phyloP scores from a whole-genome alignment of 2,329 filamentous ascomycete species.

The Akanthomyces uredinophilus region DNA sequence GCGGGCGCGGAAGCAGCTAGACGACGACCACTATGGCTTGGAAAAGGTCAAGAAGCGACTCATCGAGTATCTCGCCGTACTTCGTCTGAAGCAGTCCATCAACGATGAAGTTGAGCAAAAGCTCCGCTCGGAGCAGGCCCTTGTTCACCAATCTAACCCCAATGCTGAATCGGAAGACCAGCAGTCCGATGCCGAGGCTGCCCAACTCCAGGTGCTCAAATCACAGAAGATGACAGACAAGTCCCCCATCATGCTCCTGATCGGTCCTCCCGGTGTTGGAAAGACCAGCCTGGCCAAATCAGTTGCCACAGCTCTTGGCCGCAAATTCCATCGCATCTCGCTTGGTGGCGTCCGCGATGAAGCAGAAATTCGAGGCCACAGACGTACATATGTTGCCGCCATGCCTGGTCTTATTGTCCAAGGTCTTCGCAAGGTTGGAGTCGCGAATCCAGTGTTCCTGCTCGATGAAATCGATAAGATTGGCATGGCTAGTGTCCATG shows the following conservation, averaged over 20 bases:
- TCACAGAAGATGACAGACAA: conserved; percentile 87
- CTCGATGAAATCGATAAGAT: conserved; percentile 99
- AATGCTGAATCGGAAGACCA: conserved; percentile 24
- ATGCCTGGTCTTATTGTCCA: conserved; percentile 96
- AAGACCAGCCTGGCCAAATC: conserved; percentile 96
- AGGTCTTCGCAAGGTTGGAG: conserved; percentile 89
- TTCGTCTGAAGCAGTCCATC: conserved; percentile 87
- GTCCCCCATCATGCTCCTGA: conserved; percentile 88
- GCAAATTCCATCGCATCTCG: conserved; percentile 96
- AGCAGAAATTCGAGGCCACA: conserved; percentile 91
- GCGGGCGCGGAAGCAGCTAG: conserved; percentile 79
- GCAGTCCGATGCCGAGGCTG: conserved; percentile 32
- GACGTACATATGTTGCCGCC: conserved; percentile 94
- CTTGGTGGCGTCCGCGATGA: conserved; percentile 94
- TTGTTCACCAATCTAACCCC: conserved; percentile 38
- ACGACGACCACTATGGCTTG: conserved; percentile 93
- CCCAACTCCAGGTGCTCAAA: conserved; percentile 70
- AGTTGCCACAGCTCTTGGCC: conserved; percentile 82
- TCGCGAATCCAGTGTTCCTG: conserved; percentile 90
- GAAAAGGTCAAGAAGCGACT: conserved; percentile 97
- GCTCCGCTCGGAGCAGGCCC: conserved; percentile 57
- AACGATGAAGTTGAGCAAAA: conserved; percentile 79
- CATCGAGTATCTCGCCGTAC: conserved; percentile 92
- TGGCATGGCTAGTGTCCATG: conserved; percentile 83
- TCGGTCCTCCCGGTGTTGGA: conserved; percentile 88